phyloP scores from a whole-genome alignment of 2,329 filamentous ascomycete species.

The Aspergillus sp. region DNA sequence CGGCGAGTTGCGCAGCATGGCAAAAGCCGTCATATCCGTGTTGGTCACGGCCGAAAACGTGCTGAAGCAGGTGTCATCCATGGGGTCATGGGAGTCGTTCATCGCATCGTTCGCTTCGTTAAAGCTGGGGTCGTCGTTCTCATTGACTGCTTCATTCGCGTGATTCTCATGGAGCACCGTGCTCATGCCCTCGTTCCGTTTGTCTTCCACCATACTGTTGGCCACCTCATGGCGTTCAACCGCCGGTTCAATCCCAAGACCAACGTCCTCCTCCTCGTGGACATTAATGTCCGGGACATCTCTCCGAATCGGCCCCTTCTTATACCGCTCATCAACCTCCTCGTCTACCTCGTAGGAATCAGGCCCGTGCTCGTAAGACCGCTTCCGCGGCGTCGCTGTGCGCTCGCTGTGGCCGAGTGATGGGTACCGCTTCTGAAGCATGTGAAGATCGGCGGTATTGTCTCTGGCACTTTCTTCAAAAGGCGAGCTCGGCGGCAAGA shows the following conservation, averaged over 20 bases:
- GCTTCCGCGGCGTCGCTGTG: constrained; percentile 21
- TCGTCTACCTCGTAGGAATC: constrained; percentile 11
- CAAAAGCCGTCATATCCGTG: constrained; percentile 76
- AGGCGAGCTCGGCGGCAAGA: constrained; percentile 35
- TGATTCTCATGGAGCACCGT: constrained; percentile 33
- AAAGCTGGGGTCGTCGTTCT: constrained; percentile 22
- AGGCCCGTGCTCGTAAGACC: constrained; percentile 21
- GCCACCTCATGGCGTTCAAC: constrained; percentile 23
- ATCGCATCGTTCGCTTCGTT: constrained; percentile 26
- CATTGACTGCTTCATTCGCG: constrained; percentile 17
- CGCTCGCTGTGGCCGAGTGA: constrained; percentile 10
- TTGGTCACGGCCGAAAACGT: constrained; percentile 81
- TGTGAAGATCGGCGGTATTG: constrained; percentile 33
- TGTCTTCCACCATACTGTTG: constrained; percentile 39
- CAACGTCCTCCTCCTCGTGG: constrained; percentile 28
- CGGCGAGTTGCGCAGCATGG: constrained; percentile 66
- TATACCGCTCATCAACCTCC: constrained; percentile 21
- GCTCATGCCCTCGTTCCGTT: constrained; percentile 43
- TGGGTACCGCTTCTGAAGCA: constrained; percentile 15
- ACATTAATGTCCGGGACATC: constrained; percentile 24
- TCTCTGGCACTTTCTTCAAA: constrained; percentile 34
- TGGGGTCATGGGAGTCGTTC: constrained; percentile 31
- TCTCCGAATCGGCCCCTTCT: constrained; percentile 25
- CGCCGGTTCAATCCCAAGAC: constrained; percentile 20
- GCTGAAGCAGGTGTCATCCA: constrained; percentile 63